Percentiles rank a stretch among this genome's conserved stretches.
Conservation (phyloP, 2,329 filamentous ascomycete genomes). For the Stemphylium lycopersici region DNA sequence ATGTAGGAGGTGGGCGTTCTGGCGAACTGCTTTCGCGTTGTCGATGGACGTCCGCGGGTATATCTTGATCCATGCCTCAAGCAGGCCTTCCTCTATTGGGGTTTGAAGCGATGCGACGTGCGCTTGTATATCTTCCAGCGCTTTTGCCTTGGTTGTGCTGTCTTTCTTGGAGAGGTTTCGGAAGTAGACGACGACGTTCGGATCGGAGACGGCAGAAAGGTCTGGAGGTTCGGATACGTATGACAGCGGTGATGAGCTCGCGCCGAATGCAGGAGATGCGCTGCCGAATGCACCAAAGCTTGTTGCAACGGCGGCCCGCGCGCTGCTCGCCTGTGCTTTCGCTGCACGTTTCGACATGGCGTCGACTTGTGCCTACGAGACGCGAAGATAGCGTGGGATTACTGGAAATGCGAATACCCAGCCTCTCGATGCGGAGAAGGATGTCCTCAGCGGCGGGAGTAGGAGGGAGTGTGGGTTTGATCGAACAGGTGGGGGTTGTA, state of each 20-base stretch:
- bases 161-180: slow-evolving; percentile 95
- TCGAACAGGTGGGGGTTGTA: not conserved
- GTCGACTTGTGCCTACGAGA: not conserved
- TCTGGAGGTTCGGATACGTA: slow-evolving; percentile 88
- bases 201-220: slow-evolving; percentile 75
- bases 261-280: slow-evolving; percentile 50
- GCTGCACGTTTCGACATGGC: slow-evolving; percentile 65
- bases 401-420: not conserved
- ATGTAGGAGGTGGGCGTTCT: slow-evolving; percentile 80
- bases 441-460: no score
- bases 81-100: slow-evolving; percentile 77
- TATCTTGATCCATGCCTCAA: slow-evolving; percentile 86
- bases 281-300: slow-evolving; percentile 52
- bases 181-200: slow-evolving; percentile 85
- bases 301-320: slow-evolving; percentile 58
- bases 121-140: slow-evolving; percentile 80
- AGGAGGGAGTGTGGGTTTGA: no score
- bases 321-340: slow-evolving; percentile 69
- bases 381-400: not conserved
- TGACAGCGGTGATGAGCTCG: slow-evolving; percentile 70
- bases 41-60: slow-evolving; percentile 93
- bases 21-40: slow-evolving; percentile 83
- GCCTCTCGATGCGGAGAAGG: no score
- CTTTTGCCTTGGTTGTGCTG: slow-evolving; percentile 87
- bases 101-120: slow-evolving; percentile 65